Base-by-base conservation (phyloP, 345 rosid species). In the Brassica nigra region DNA sequence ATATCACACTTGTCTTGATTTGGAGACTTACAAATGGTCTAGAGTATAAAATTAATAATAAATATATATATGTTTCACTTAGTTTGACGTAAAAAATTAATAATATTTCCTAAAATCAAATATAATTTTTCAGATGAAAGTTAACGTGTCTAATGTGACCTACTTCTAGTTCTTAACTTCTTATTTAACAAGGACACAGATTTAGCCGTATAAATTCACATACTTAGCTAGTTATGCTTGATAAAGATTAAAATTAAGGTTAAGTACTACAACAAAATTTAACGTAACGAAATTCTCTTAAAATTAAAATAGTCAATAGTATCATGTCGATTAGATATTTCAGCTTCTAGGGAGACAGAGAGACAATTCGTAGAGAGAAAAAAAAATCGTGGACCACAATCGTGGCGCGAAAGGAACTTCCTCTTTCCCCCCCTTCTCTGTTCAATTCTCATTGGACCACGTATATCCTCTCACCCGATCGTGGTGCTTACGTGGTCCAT, bases 361-460 rank as follows among this genome's bases (percentile, higher is more conserved):
- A 75, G 63, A 81, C 69, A 61, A 76, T 66, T 58, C 20, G 55
- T 7, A 44, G 63, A 62, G 33, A 23, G 27, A 23, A 58, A 6
- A 55, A 78, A 79, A 20, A 54, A 52, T 23, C 34, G 55, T 31
- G 85, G 85, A 78, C 88, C 82, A 81, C 81, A 84, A 66, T 83
- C 87, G 87, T 88, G 89, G 85, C 86, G 85, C 86, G 71, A 80
- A 87, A 84, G 86, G 75, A 77, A 82, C 77, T 14, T 31, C 42
- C 5, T 54, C 18, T 11, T 2, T 37, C 69, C 52, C 27, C 27
- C 27, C 23, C 5, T 49, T 49, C 57, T 77, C 76, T 87, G 92
- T 78, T 39, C 0, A 10, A 3, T 27, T 34, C 1, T 70, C 0
- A 87, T 77, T 83, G 82, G 92, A 31, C 81, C 89, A 87, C 88